Evolutionary conservation across 2,329 filamentous ascomycete genomes (phyloP), one percentile per base, ranked within the genome.

Genomic region (Exserohilum turcica): DNA sequence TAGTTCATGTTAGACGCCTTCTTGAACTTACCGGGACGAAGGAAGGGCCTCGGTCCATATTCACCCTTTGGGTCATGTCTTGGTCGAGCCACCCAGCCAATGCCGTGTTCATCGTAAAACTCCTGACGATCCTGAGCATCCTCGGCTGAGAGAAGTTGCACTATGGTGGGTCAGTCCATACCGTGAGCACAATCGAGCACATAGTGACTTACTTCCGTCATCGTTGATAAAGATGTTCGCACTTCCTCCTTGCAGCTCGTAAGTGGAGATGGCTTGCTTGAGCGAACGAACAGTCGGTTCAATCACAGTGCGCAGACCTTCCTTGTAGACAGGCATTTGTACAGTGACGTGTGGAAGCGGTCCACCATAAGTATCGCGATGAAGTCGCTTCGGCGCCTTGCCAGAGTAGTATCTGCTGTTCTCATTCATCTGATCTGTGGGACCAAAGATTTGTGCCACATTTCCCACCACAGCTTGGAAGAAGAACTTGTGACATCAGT

Each of bases 311-410:
- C 78, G 77, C 2, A 95, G 80, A 60, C 90, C 90, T 72, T 95
- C 91, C 73, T 93, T 94, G 78, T 94, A 95, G 0, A 95, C 89
- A 4, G 91, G 91, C 72, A 90, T 92, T 69, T 96, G 91, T 36
- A 95, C 89, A 3, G 78, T 80, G 59, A 91, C 81, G 67, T 91
- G 89, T 2, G 88, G 89, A 13, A 92, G 79, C 69, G 43, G 46
- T 1, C 75, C 77, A 74, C 42, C 88, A 80, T 54, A 57, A 4
- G 53, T 57, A 44, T 69, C 63, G 16, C 82, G 82, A 1, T 87
- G 86, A 7, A 87, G 81, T n/a, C 67, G 61, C n/a, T 54, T 56
- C 1, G 70, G 67, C 8, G 65, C 48, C 24, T 81, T 79, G 1
- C 88, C 90, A 0, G 90, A 93, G 76, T 89, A 94, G 78, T 87